Evolutionary conservation across 2,329 filamentous ascomycete species (phyloP), one percentile per base, ranked within the genome.

Genomic region (Bertia moriformis): DNA sequence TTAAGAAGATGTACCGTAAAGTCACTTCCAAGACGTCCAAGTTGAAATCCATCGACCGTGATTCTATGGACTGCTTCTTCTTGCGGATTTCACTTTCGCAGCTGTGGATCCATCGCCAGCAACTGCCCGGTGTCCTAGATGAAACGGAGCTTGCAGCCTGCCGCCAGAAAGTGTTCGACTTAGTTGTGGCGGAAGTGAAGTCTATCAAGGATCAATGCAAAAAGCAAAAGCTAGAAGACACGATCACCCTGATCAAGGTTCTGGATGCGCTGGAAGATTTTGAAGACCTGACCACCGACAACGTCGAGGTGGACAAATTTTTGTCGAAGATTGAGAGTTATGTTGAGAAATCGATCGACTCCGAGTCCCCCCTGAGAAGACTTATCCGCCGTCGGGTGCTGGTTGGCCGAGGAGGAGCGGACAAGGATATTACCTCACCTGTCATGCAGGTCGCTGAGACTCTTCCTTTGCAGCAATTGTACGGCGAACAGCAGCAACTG

Each of bases 251-350:
- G 14, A 54, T 54, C 19, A 58, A 58, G 39, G 53, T 51, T 10
- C 48, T 61, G 18, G 55, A 57, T 48, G 51, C 54, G 12, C 44
- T 60, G 30, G 58, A 60, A 40, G 53, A 59, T 27, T 59, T 62
- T 41, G 55, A 58, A 42, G 57, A 60, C 38, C 43, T 61, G 14
- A 49, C 51, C 4, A 47, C 45, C 15, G 50, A 51, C 24, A 53
- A 55, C 40, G 47, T 48, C 14, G 55, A 60, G 19, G 53, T 55
- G 10, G 53, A 52, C 13, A 57, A 57, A 29, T 52, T 51, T 40
- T 35, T 60, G 20, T 47, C 47, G 29, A 57, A 58, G 44, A 53
- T 60, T 24, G 55, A 45, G 39, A 50, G 46, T 39, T 51, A 57
- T 38, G 50, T 55, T 38, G 52, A 56, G 38, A 53, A 49, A 41